phyloP scores from a whole-genome alignment of 352 stramenopile species.

The Elongisporangium senticosum region DNA sequence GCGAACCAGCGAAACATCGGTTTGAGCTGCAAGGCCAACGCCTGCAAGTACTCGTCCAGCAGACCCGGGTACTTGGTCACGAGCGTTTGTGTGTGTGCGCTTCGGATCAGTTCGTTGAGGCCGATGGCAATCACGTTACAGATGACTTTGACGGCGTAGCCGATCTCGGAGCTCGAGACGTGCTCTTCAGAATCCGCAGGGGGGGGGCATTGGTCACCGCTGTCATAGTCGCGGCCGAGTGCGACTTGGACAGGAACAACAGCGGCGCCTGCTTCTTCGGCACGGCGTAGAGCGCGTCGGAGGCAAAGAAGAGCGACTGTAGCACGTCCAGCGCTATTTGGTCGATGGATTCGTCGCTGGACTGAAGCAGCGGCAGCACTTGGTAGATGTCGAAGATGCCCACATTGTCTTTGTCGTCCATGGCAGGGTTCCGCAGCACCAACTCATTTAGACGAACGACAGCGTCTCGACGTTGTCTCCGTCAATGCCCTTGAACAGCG shows the following conservation, averaged over 20 bases:
- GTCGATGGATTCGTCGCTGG: constrained; percentile 34
- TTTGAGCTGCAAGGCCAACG: constrained; percentile 54
- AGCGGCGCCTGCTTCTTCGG: constrained; percentile 31
- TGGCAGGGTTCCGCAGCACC: constrained; percentile 44
- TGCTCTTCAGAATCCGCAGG: constrained; percentile 9
- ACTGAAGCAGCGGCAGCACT: constrained; percentile 61
- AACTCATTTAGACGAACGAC: constrained; percentile 36
- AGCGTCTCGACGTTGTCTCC: constrained; percentile 58
- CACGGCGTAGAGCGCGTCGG: constrained; percentile 49
- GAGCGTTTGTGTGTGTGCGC: constrained; percentile 40
- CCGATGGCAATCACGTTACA: constrained; percentile 60
- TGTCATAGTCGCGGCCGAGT: constrained; percentile 1
- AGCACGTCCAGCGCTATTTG: constrained; percentile 36
- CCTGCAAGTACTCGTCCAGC: constrained; percentile 49
- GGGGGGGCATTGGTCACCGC: constrained; percentile 2
- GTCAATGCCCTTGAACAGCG: constrained; percentile 77
- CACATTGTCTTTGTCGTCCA: constrained; percentile 58
- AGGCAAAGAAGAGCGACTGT: constrained; percentile 50
- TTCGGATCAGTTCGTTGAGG: constrained; percentile 56
- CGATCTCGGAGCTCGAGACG: constrained; percentile 29
- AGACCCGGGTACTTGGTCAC: constrained; percentile 61
- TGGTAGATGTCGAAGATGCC: constrained; percentile 73
- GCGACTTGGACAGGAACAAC: constrained; percentile 40
- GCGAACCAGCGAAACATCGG: constrained; percentile 76
- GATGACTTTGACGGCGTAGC: constrained; percentile 56